These are phyloP conservation scores for Colletotrichum ledebouriae DNA, from an alignment of 2,329 filamentous ascomycete genomes.

Conservation along the genomic window DNA sequence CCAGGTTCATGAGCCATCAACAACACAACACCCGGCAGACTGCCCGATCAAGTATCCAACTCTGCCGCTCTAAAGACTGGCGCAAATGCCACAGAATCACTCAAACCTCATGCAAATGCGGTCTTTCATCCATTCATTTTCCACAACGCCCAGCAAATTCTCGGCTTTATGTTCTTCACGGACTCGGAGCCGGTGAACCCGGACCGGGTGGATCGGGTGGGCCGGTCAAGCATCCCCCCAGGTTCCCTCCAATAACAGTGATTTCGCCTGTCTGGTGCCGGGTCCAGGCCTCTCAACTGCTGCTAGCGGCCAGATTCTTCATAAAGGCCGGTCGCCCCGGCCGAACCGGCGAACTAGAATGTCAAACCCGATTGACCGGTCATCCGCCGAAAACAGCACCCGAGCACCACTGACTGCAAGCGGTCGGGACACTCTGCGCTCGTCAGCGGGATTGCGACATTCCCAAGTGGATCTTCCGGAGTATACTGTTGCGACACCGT, in stretches of 20 bases:
- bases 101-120: not conserved
- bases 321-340: slow-evolving; percentile 34
- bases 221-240: slow-evolving; percentile 13
- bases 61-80: not conserved
- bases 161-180: not conserved
- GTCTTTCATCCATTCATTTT: not conserved
- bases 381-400: slow-evolving; percentile 11
- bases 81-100: not conserved
- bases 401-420: not conserved
- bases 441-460: not conserved
- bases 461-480: slow-evolving; percentile 1
- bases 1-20: slow-evolving; percentile 31
- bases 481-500: not conserved
- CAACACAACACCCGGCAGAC: slow-evolving; percentile 22
- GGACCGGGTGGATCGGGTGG: slow-evolving; percentile 28
- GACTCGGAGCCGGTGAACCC: slow-evolving; percentile 30
- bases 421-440: slow-evolving; percentile 1
- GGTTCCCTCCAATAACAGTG: slow-evolving; percentile 36
- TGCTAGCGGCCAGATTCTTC: slow-evolving; percentile 21
- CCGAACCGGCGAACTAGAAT: slow-evolving; percentile 35
- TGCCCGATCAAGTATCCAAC: slow-evolving; percentile 37
- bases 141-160: rapidly evolving
- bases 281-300: slow-evolving; percentile 12
- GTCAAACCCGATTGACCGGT: slow-evolving; percentile 25
- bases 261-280: slow-evolving; percentile 28